Conservation (phyloP, 2,329 filamentous ascomycete genomes). For the Ophiognomonia clavigignenti-juglandacearum region DNA sequence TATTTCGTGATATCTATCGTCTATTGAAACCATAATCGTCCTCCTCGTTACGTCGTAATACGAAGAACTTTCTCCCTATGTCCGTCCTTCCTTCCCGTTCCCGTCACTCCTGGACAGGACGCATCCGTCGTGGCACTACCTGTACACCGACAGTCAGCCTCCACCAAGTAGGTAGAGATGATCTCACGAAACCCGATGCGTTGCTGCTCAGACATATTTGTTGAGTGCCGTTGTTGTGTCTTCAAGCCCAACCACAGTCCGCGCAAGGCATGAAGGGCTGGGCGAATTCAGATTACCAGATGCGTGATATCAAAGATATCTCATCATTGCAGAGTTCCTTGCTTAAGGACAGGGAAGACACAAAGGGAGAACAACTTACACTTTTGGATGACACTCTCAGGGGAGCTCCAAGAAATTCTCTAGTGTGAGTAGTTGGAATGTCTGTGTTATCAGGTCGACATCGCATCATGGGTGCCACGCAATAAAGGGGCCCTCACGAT, state of each 20-base stretch:
- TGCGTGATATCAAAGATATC: slow-evolving; percentile 2
- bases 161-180: not conserved
- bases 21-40: too few relatives aligned
- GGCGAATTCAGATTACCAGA: slow-evolving; percentile 18
- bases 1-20: too few relatives aligned
- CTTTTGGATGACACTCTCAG: not conserved
- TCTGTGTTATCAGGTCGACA: slow-evolving; percentile 54
- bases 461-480: slow-evolving; percentile 60
- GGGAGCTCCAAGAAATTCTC: not conserved
- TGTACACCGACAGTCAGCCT: slow-evolving; percentile 10
- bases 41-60: too few relatives aligned
- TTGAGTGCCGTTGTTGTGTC: slow-evolving; percentile 10
- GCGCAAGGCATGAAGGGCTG: slow-evolving; percentile 9
- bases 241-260: slow-evolving; percentile 15
- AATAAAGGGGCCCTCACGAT: slow-evolving; percentile 59
- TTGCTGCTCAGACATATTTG: slow-evolving; percentile 7
- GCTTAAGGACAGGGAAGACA: too few relatives aligned
- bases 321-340: slow-evolving; percentile 12
- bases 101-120: too few relatives aligned
- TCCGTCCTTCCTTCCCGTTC: too few relatives aligned
- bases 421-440: not conserved
- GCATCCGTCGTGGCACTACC: too few relatives aligned
- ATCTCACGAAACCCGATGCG: not conserved
- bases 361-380: slow-evolving; percentile 9
- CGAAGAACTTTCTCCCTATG: too few relatives aligned